Base-by-base conservation (phyloP, 768 basidiomycete species). In the Phaeotremella fagi region DNA sequence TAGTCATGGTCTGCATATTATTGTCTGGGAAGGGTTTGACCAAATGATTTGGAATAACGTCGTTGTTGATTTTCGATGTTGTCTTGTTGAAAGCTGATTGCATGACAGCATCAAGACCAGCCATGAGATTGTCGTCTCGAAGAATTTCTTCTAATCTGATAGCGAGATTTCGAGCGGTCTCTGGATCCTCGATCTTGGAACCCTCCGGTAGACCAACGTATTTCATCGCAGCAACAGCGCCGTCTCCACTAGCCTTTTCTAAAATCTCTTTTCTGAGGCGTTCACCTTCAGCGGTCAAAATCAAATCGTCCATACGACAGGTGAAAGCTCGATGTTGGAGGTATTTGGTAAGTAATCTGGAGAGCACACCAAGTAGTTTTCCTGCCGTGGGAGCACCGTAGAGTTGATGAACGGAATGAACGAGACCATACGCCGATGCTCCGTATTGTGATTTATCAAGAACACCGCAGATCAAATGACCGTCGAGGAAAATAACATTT, bases 1-100 rank as follows among this genome's bases (percentile, higher is more conserved):
- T 82, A 1, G 92, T 97, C 95, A 98, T 98, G 42, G 86, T 84
- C 74, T 98, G 94, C 95, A 98, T 98, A 82, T 98, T 85, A 76
- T 99, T 99, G 70, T 90, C 83, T 36, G 95, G 95, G 79, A 99
- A 99, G 57, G 86, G 84, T 65, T 92, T 89, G 63, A 90, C 80
- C 44, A 99, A 82, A 28, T 87, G 87, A 45, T 81, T 78, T 12
- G 94, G 95, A 63, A 98, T 82, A 69, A 86, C 87, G 4, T 83
- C 81, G 65, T 95, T 87, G 52, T 89, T 88, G 64, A 97, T 88
- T 14, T 88, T 84, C 46, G 88, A 85, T 18, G 90, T 95, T 52
- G 97, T 84, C 71, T 86, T 86, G 37, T 85, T 76, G 64, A 76
- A 75, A 0, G 68, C 55, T 18, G 65, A 57, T 57, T 75, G 73